These are phyloP conservation scores for Piloderma croceum DNA, from an alignment of 768 basidiomycete genomes.

Conservation along the genomic window DNA sequence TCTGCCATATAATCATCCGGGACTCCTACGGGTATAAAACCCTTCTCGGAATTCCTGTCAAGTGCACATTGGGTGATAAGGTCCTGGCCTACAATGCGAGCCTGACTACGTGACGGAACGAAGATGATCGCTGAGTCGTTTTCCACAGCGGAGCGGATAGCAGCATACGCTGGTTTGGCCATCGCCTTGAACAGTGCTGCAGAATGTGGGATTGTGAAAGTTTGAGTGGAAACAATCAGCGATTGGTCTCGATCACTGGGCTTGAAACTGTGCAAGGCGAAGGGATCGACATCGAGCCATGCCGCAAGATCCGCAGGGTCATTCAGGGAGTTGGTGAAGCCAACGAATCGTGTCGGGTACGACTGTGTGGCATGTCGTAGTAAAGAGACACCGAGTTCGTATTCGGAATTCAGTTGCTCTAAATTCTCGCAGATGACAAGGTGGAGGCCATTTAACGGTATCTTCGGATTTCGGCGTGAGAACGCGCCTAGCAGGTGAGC, in stretches of 20 bases:
- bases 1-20: constrained; percentile 53
- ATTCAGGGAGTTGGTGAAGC: constrained; percentile 69
- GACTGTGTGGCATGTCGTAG: constrained; percentile 60
- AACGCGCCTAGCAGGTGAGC: constrained; percentile 43
- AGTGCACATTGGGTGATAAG: constrained; percentile 85
- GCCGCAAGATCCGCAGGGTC: constrained; percentile 76
- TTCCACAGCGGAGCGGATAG: constrained; percentile 46
- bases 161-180: constrained; percentile 82
- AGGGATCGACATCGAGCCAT: constrained; percentile 73
- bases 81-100: constrained; percentile 67
- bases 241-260: constrained; percentile 82
- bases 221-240: constrained; percentile 57
- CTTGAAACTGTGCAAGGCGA: constrained; percentile 67
- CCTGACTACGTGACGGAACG: constrained; percentile 80
- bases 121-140: constrained; percentile 69
- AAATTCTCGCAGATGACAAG: constrained; percentile 81
- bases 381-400: constrained; percentile 79
- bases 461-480: constrained; percentile 22
- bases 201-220: constrained; percentile 85
- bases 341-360: constrained; percentile 65
- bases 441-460: constrained; percentile 39
- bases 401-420: constrained; percentile 72
- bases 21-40: constrained; percentile 54
- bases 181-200: constrained; percentile 85
- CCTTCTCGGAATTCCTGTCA: constrained; percentile 59